Evolutionary conservation across 257 asterid species (phyloP).

Genomic region (Petunia axillaris): DNA sequence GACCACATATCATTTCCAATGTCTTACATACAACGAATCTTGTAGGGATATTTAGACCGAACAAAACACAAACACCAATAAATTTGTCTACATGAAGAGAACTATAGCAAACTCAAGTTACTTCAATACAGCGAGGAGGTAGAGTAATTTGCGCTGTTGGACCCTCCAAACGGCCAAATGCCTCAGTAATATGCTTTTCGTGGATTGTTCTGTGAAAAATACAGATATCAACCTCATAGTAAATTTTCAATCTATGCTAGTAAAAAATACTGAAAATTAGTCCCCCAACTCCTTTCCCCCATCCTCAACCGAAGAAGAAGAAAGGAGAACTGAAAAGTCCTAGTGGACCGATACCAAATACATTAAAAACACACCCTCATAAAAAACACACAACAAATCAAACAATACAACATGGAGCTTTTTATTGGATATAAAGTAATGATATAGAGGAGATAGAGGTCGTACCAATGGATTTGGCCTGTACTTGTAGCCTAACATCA

Average conservation of each 20-base stretch:
- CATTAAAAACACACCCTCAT: too few species aligned
- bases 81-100: background rate
- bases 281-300: background rate
- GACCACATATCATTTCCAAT: constrained; percentile 4
- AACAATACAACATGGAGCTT: too few species aligned
- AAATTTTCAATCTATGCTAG: background rate
- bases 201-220: constrained; percentile 72
- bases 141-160: background rate
- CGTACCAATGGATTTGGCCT: constrained; percentile 93
- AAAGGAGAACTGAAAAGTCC: too few species aligned
- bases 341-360: too few species aligned
- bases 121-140: constrained; percentile 4
- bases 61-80: background rate
- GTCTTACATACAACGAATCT: constrained; percentile 16
- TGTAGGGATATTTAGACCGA: background rate
- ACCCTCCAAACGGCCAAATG: background rate
- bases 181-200: constrained; percentile 71
- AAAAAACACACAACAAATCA: too few species aligned
- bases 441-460: background rate
- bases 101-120: constrained; percentile 7
- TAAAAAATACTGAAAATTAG: background rate
- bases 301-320: too few species aligned
- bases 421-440: too few species aligned
- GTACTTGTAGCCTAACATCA: constrained; percentile 93
- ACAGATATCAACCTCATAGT: background rate